Percentiles rank a stretch among this genome's conserved stretches.
These are phyloP conservation scores for Colletotrichum sp. DNA, from an alignment of 2,329 filamentous ascomycete genomes.

Conservation along the genomic window DNA sequence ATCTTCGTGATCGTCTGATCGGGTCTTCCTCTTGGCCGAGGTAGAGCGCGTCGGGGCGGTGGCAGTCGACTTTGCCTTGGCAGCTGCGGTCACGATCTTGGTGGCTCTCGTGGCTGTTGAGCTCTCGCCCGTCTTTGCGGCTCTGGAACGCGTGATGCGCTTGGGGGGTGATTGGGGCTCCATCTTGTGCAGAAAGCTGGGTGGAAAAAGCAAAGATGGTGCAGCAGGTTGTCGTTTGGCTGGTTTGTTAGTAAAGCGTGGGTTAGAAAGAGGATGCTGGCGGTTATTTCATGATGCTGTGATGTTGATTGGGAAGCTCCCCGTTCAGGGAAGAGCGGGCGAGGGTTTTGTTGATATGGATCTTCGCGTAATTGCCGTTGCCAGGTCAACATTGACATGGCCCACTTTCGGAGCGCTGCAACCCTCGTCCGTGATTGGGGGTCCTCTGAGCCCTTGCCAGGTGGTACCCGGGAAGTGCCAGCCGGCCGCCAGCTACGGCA, in stretches of 20 bases:
- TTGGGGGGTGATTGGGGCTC: slow-evolving; percentile 61
- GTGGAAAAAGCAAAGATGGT: neutral
- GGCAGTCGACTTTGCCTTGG: slow-evolving; percentile 48
- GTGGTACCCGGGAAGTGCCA: neutral
- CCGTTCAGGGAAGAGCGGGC: slow-evolving; percentile 4
- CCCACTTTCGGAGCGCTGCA: slow-evolving; percentile 13
- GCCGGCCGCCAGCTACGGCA: neutral
- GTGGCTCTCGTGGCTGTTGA: slow-evolving; percentile 40
- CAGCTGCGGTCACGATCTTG: slow-evolving; percentile 53
- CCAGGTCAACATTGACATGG: neutral
- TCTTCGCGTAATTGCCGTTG: slow-evolving; percentile 21
- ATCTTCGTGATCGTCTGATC: slow-evolving; percentile 57
- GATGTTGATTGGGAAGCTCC: neutral
- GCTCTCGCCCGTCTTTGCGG: slow-evolving; percentile 45
- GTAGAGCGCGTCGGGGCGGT: slow-evolving; percentile 29
- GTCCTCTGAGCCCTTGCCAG: neutral
- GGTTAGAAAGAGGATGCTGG: neutral
- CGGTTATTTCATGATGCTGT: slow-evolving; percentile 15
- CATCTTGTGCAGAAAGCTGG: slow-evolving; percentile 39
- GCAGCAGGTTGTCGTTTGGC: neutral
- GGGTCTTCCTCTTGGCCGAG: slow-evolving; percentile 57
- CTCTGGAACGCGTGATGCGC: slow-evolving; percentile 60
- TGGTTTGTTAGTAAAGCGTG: slow-evolving; percentile 11
- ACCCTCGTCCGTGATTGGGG: neutral
- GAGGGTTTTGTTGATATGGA: slow-evolving; percentile 24